Base-by-base conservation (phyloP, 2,329 filamentous ascomycete species). In the Akanthomyces muscarius region DNA sequence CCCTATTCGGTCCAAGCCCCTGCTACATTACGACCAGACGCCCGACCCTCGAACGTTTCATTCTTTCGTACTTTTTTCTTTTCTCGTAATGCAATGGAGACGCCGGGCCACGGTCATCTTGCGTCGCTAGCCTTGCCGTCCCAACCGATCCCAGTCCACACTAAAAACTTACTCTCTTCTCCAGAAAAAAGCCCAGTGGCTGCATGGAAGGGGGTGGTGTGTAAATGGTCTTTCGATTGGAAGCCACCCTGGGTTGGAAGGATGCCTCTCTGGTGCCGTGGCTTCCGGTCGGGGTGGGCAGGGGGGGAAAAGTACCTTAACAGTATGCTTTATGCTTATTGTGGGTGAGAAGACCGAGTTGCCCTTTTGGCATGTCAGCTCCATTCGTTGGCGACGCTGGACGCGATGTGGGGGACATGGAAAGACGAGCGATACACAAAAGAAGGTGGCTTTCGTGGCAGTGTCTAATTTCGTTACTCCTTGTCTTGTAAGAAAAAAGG, bases 111-210 rank as follows among this genome's bases (percentile, higher is more conserved):
- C 25, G 48, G 59, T 61, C 59, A 61, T 61, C 50, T 61, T 28
- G 36, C 52, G 18, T 57, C 60, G 52, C 36, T 62, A 62, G 60
- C 50, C 60, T 55, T 62, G 60, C 60, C 60, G 60, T 62, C 18
- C 52, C 42, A 62, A 62, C 60, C 60, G 60, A 57, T 56, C 60
- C 60, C 52, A 52, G 60, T n/a, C 59, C 59, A 55, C 59, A 61
- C 30, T 53, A 30, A 54, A 45, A 25, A 4, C 8, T 11, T 5
- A 33, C 55, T 30, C 21, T 30, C 45, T 5, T 48, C 30, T 58
- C 44, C 44, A n/a, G 42, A 48, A 48, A 28, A 45, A 23, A 61
- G 21, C 48, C 41, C 18, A 55, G 41, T n/a, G 30, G 14, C n/a
- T 44, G 52, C 36, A 44, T 56, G 53, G 36, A 56, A 18, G 28